A percentile compares a stretch with the other conserved stretches of the same genome.
Conservation (phyloP, 2,329 filamentous ascomycete genomes). For the Fusarium acutatum region DNA sequence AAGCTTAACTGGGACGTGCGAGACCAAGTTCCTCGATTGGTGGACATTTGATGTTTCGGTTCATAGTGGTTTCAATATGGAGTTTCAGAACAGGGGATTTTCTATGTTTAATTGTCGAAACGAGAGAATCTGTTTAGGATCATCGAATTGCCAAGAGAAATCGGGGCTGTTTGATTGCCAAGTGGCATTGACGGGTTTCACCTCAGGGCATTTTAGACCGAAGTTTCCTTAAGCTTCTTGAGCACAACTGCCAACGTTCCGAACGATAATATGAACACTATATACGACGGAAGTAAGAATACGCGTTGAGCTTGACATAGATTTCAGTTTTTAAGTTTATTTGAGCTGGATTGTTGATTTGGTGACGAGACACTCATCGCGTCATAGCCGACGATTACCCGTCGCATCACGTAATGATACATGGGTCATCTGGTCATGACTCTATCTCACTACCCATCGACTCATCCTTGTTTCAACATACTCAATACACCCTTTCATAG, state of each 20-base stretch:
- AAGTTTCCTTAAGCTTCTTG: not conserved
- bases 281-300: rapidly evolving
- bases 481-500: not conserved
- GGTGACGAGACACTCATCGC: not conserved
- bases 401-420: constrained; percentile 5
- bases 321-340: not conserved
- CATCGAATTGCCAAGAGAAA: not conserved
- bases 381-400: constrained; percentile 37
- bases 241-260: rapidly evolving
- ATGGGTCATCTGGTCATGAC: not conserved
- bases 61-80: constrained; percentile 7
- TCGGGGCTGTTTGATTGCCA: constrained; percentile 10
- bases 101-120: not conserved
- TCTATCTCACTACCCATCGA: not conserved
- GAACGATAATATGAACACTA: rapidly evolving
- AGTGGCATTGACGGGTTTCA: constrained; percentile 10
- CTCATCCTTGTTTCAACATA: not conserved
- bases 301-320: not conserved
- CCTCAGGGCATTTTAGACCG: not conserved
- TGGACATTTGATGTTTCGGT: constrained; percentile 2
- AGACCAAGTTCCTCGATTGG: not conserved
- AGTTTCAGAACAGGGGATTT: constrained; percentile 10
- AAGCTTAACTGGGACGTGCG: not conserved
- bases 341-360: not conserved
- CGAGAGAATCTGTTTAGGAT: not conserved